These are phyloP conservation scores for Brassica rapa DNA, from an alignment of 345 rosid species.

Conservation along the genomic window DNA sequence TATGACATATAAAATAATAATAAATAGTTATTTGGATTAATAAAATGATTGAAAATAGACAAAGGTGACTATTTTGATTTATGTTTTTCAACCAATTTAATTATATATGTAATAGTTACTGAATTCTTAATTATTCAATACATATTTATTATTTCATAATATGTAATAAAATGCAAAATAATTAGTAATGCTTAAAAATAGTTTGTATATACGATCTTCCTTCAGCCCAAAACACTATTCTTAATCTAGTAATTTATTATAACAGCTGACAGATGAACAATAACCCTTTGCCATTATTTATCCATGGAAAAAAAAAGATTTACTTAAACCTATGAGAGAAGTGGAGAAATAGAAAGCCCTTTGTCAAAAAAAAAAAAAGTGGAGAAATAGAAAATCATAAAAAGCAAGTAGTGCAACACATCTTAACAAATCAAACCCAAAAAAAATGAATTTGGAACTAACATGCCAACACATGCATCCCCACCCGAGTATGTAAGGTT, in stretches of 20 bases:
- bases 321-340: background rate
- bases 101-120: too few relatives aligned
- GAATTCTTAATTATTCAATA: too few relatives aligned
- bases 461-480: conserved; percentile 40
- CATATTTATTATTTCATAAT: too few relatives aligned
- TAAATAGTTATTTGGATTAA: too few relatives aligned
- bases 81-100: too few relatives aligned
- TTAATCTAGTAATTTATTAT: background rate
- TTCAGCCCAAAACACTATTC: too few relatives aligned
- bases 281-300: background rate
- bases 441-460: conserved; percentile 13
- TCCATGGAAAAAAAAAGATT: background rate
- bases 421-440: conserved; percentile 7
- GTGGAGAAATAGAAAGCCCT: background rate
- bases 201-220: too few relatives aligned
- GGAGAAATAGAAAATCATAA: background rate
- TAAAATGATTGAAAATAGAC: too few relatives aligned
- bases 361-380: background rate
- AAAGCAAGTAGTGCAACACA: conserved; percentile 15
- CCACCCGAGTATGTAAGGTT: conserved; percentile 10
- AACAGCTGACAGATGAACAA: conserved; percentile 1
- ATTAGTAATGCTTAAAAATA: too few relatives aligned
- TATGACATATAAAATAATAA: too few relatives aligned
- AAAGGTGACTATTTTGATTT: too few relatives aligned
- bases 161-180: too few relatives aligned